Base-by-base conservation (phyloP, 2,329 filamentous ascomycete species). In the Magnaporthales sp. region DNA sequence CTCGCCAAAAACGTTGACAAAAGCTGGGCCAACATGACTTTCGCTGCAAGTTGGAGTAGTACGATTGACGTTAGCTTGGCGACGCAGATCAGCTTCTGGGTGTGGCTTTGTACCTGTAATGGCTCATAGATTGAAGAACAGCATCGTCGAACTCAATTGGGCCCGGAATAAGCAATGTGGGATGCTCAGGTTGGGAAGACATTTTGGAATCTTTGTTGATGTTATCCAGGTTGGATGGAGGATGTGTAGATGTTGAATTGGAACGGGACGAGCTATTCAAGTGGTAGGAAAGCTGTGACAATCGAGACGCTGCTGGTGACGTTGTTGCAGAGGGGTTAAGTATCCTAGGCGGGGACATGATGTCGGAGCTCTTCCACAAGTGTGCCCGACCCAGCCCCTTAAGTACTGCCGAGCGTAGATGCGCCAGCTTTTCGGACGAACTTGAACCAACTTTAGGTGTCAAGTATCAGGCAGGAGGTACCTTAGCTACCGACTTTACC, bases 81-180 rank as follows among this genome's bases (percentile, higher is more conserved):
- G 27, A 22, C 19, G 24, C 22, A 58, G 8, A 26, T 51, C 10
- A 8, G 19, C 24, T 32, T 9, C 30, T 4, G 30, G 22, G 31
- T 6, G 7, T 30, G 19, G 22, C 7, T 71, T 67, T 66, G 19
- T 81, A 92, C 91, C 91, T 94, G 81, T 90, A 96, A 80, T 97
- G 93, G 82, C 91, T 90, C 94, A 97, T 97, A 69, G 93, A 92
- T 78, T 93, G 87, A 65, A 97, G 87, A 68, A 98, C 94, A 63
- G 89, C 93, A 94, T 98, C 94, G 77, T 97, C 94, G 76, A 97
- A 97, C 82, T 98, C 94, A 78, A 98, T 96, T 75, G 95, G 95
- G 70, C 95, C 95, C 64, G 95, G 95, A 75, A 99, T 98, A 80
- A 99, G 88, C 79, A 99, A 84, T 67, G 94, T 89, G 60, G 86